phyloP scores from a whole-genome alignment of 2,329 filamentous ascomycete genomes.

The Sclerotiophoma versabilis region DNA sequence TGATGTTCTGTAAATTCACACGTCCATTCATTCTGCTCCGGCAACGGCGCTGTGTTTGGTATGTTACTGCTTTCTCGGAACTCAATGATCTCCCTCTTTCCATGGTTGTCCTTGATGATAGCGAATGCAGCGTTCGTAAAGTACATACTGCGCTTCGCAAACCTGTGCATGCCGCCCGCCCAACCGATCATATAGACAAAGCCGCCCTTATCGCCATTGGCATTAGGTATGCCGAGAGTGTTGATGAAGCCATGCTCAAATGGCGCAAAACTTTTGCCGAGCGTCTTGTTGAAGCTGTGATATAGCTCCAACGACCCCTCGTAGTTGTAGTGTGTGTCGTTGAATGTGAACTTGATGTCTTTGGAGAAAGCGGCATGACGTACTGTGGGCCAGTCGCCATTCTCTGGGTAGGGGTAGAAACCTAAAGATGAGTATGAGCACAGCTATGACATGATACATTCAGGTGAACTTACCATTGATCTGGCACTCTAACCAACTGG shows the following conservation, averaged over 20 bases:
- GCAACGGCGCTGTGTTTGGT: constrained; percentile 35
- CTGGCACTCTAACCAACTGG: constrained; percentile 42
- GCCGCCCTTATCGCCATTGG: constrained; percentile 41
- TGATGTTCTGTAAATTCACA: constrained; percentile 25
- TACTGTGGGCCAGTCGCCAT: constrained; percentile 36
- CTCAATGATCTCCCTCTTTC: constrained; percentile 39
- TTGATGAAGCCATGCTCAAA: constrained; percentile 43
- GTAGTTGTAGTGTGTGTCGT: constrained; percentile 42
- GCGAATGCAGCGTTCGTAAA: constrained; percentile 43
- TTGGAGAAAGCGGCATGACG: constrained; percentile 35
- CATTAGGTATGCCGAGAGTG: constrained; percentile 38
- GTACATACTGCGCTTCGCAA: constrained; percentile 33
- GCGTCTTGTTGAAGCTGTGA: constrained; percentile 36
- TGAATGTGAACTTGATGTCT: constrained; percentile 42
- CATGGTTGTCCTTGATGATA: constrained; percentile 33
- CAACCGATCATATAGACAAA: constrained; percentile 44
- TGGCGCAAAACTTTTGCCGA: constrained; percentile 34
- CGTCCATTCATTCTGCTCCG: constrained; percentile 31
- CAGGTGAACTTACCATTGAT: constrained; percentile 31
- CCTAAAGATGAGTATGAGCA: constrained; percentile 17
- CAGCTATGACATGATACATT: no score
- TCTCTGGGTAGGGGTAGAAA: constrained; percentile 44
- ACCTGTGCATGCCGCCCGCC: constrained; percentile 37
- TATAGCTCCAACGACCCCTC: constrained; percentile 37
- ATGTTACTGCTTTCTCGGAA: constrained; percentile 45